Base-by-base conservation (phyloP, 2,329 filamentous ascomycete genomes). In the Scedosporium dehoogii region DNA sequence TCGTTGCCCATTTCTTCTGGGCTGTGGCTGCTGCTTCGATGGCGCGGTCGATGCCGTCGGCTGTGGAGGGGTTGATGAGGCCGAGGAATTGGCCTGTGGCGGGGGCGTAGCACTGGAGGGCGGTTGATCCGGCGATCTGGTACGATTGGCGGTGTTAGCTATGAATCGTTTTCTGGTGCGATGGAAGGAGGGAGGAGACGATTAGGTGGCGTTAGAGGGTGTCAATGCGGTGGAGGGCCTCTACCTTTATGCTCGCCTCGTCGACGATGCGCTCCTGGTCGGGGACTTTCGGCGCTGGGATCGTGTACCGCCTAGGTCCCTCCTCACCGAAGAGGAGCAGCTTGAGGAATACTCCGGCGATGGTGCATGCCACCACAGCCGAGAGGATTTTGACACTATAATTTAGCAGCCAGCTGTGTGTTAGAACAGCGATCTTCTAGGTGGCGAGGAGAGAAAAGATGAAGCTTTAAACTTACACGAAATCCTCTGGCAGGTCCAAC, bases 61-160 rank as follows among this genome's bases (percentile, higher is more conserved):
- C 77, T 1, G 90, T 92, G 7, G 87, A 85, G 18, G 93, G 90
- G 73, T 89, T 90, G 73, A 93, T 81, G 67, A 85, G 80, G 61
- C 91, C 92, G 27, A 99, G 85, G 64, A 91, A 84, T 70, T 89
- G 84, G 65, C 94, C 94, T 25, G 92, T 97, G 1, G 93, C 93
- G 1, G 94, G 94, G 53, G 89, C 89, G 73, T 94, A 94, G 76
- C 91, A 96, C 75, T 91, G 89, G 64, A 96, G 87, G 6, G 86
- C 82, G 1, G 83, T 81, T 46, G 85, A 85, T 16, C 85, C 86
- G 1, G 84, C 72, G n/a, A 84, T 72, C 81, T 85, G 64, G 14
- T 29, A n/a, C 4, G 61, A 14, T 25, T 41, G 12, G 12, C 10
- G 33, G 33, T 21, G 42, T 62, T 59, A 62, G 62, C 16, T 53